phyloP scores from a whole-genome alignment of 768 basidiomycete genomes.

The Galerina sulciceps region DNA sequence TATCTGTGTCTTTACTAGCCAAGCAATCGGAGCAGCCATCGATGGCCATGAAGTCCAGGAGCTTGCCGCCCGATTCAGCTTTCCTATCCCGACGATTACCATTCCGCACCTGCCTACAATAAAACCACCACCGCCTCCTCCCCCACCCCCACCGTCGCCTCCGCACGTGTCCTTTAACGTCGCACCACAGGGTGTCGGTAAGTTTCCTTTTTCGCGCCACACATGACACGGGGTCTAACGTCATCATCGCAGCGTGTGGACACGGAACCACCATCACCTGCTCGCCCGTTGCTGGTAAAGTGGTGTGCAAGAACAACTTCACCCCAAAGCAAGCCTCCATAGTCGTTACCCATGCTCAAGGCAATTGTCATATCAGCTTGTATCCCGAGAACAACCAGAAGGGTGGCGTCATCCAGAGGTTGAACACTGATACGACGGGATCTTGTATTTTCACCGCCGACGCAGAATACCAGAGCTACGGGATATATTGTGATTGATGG shows the following conservation, averaged over 20 bases:
- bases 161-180: too few relatives aligned
- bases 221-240: too few relatives aligned
- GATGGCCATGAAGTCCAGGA: too few relatives aligned
- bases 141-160: too few relatives aligned
- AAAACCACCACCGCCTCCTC: too few relatives aligned
- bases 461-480: constrained; percentile 4
- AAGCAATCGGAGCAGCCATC: too few relatives aligned
- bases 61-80: too few relatives aligned
- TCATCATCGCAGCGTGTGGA: background rate
- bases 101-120: too few relatives aligned
- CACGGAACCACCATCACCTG: background rate
- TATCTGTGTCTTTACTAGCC: too few relatives aligned
- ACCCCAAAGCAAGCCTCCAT: constrained; percentile 2
- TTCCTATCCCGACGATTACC: too few relatives aligned
- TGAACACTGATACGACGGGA: constrained; percentile 2
- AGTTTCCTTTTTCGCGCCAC: too few relatives aligned
- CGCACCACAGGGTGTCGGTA: too few relatives aligned
- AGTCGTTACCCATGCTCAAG: background rate
- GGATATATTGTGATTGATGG: background rate
- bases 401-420: constrained; percentile 1
- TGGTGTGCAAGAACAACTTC: constrained; percentile 1
- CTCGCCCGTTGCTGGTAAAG: background rate
- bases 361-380: constrained; percentile 4
- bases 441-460: background rate
- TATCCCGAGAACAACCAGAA: constrained; percentile 1